Base-by-base conservation (phyloP, 140 eudicot genomes). In the Bidens hawaiensis region DNA sequence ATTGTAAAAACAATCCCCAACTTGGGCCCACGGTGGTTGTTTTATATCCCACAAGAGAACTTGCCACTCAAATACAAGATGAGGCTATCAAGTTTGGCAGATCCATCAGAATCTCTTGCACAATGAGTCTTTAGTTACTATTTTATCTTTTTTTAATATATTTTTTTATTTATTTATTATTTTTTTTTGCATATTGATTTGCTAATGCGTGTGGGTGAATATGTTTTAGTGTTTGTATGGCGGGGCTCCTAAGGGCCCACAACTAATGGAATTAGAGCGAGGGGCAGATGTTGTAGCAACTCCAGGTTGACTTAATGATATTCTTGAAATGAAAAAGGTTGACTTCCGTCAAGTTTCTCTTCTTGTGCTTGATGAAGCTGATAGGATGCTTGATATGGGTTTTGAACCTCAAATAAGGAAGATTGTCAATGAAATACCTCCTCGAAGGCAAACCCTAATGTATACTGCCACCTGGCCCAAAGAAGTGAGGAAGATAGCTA, bases 251-350 rank as follows among this genome's bases (percentile, higher is more conserved):
- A 90, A 90, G 69, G 94, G 88, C 17, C 89, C 85, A 24, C 98
- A 90, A 62, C 51, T 90, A 26, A 85, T 87, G 52, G 98, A 91
- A 65, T 71, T 91, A 22, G 96, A 88, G 16, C 83, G 86, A 51
- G 97, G 96, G 45, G 88, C 94, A 24, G 97, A 90, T 9, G 91
- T 90, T 73, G 97, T 90, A 16, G 97, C 96, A 90, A n/a, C n/a
- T n/a, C n/a, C n/a, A n/a, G n/a, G n/a, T n/a, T n/a, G n/a, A n/a
- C n/a, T n/a, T n/a, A n/a, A 87, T 76, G 97, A 90, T 77, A 90
- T 90, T 26, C 95, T 90, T 62, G 97, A 90, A 56, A 90, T 82
- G 88, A 90, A 72, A 67, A 84, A 76, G 69, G 79, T 90, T 62
- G 94, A 87, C 66, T 84, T 90, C 38, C 79, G 90, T 48, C 97